Percentiles rank a stretch among this genome's conserved stretches.
These are phyloP conservation scores for Bertia moriformis DNA, from an alignment of 2,329 filamentous ascomycete species.

Conservation along the genomic window DNA sequence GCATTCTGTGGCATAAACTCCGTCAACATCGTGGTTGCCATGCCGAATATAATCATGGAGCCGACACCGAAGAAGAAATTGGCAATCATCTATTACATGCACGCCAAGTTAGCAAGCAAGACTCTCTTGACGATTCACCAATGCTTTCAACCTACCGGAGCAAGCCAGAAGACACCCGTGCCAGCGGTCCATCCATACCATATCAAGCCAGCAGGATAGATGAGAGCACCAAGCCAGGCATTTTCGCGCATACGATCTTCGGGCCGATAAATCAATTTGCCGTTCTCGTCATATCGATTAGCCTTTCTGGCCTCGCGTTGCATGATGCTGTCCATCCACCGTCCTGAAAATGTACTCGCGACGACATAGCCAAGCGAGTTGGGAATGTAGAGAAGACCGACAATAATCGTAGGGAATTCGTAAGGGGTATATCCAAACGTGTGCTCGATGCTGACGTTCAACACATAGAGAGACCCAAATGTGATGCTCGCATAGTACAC, in stretches of 20 bases:
- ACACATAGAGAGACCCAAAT: conserved; percentile 61
- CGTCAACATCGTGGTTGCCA: conserved; percentile 68
- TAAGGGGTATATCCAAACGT: conserved; percentile 57
- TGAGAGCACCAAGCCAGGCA: conserved; percentile 56
- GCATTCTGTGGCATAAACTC: conserved; percentile 65
- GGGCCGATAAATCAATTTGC: conserved; percentile 52
- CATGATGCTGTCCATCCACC: conserved; percentile 75
- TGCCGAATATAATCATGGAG: conserved; percentile 65
- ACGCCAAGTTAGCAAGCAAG: conserved; percentile 7
- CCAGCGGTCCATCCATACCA: conserved; percentile 66
- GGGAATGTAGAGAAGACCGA: conserved; percentile 68
- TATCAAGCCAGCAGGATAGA: conserved; percentile 58
- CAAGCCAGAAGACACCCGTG: conserved; percentile 47
- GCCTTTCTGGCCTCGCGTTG: conserved; percentile 57
- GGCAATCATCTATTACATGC: conserved; percentile 36
- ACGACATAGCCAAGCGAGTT: conserved; percentile 59
- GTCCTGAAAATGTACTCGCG: conserved; percentile 54
- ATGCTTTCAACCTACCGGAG: conserved; percentile 17
- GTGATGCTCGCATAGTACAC: conserved; percentile 64
- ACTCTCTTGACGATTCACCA: conserved; percentile 1
- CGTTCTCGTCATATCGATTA: conserved; percentile 51
- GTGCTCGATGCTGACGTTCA: conserved; percentile 64
- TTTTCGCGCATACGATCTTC: conserved; percentile 77
- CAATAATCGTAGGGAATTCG: conserved; percentile 48
- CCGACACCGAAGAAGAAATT: conserved; percentile 64